These are phyloP conservation scores for Cucurbitaria berberidis DNA, from an alignment of 2,329 filamentous ascomycete genomes.

Conservation along the genomic window DNA sequence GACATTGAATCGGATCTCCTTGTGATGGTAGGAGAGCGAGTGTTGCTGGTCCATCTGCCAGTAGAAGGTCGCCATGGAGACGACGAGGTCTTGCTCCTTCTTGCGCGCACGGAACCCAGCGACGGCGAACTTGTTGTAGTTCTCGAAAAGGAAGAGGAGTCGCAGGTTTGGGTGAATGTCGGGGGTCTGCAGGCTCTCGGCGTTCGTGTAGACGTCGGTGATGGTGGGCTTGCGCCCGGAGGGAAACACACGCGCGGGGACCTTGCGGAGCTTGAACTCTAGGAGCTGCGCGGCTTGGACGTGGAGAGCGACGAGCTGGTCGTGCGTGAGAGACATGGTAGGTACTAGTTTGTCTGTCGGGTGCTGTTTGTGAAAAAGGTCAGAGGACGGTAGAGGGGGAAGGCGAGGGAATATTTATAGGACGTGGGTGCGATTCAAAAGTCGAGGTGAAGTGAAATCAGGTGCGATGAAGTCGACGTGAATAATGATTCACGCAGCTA, in stretches of 20 bases:
- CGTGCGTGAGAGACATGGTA: background rate
- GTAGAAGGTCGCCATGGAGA: constrained; percentile 3
- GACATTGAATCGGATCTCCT: constrained; percentile 4
- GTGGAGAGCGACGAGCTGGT: constrained; percentile 2
- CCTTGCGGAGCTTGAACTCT: background rate
- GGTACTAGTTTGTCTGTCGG: too few species aligned
- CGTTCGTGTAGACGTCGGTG: background rate
- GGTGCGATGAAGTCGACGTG: too few species aligned
- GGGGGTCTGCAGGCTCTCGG: background rate
- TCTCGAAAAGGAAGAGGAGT: background rate
- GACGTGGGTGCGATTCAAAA: too few species aligned
- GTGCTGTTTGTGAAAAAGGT: too few species aligned
- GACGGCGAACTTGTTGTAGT: background rate
- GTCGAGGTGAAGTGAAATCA: background rate
- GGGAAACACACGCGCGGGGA: constrained; percentile 1
- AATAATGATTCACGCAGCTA: too few species aligned
- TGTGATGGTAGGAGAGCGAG: constrained; percentile 4
- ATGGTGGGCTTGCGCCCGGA: background rate
- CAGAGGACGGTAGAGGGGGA: background rate
- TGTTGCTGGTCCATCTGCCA: constrained; percentile 8
- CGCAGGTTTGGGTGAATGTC: background rate
- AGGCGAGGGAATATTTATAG: too few species aligned
- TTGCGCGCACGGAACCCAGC: constrained; percentile 4
- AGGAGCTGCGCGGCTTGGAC: background rate
- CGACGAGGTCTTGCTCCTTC: constrained; percentile 1